These are phyloP conservation scores for Tylopilus sp. DNA, from an alignment of 768 basidiomycete genomes.

Conservation along the genomic window DNA sequence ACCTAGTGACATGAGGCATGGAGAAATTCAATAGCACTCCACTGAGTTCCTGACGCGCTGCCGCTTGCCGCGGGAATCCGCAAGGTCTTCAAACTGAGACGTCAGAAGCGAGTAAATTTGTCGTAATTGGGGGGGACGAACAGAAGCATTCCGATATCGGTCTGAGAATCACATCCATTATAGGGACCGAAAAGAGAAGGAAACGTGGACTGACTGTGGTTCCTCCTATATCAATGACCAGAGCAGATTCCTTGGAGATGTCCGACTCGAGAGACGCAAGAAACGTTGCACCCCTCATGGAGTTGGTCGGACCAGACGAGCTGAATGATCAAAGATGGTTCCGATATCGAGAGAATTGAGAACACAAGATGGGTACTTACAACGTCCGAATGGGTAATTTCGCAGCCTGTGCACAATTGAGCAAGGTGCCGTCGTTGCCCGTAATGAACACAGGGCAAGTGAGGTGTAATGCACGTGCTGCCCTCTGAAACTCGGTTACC, in stretches of 20 bases:
- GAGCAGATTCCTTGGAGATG: constrained; percentile 35
- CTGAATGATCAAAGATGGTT: constrained; percentile 15
- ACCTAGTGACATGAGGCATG: constrained; percentile 51
- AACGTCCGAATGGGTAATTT: constrained; percentile 61
- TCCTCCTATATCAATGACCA: constrained; percentile 64
- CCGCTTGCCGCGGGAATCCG: constrained; percentile 61
- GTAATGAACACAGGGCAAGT: constrained; percentile 52
- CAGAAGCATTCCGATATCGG: constrained; percentile 62
- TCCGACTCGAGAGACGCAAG: constrained; percentile 42
- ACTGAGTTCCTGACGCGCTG: constrained; percentile 58
- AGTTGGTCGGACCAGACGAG: constrained; percentile 61
- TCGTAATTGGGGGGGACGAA: constrained; percentile 15
- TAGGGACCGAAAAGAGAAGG: constrained; percentile 5
- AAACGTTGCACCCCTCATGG: constrained; percentile 66
- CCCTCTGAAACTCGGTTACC: constrained; percentile 49
- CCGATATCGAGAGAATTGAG: not conserved
- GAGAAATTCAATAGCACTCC: constrained; percentile 61
- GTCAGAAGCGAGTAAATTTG: constrained; percentile 8
- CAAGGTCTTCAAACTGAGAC: constrained; percentile 32
- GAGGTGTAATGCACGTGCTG: constrained; percentile 45
- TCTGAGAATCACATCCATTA: constrained; percentile 25
- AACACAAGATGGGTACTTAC: constrained; percentile 13
- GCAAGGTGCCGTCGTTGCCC: constrained; percentile 59
- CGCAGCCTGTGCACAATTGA: constrained; percentile 46
- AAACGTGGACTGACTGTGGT: constrained; percentile 42